These are phyloP conservation scores for Ceratocystis destructans DNA, from an alignment of 2,329 filamentous ascomycete species.

Conservation along the genomic window DNA sequence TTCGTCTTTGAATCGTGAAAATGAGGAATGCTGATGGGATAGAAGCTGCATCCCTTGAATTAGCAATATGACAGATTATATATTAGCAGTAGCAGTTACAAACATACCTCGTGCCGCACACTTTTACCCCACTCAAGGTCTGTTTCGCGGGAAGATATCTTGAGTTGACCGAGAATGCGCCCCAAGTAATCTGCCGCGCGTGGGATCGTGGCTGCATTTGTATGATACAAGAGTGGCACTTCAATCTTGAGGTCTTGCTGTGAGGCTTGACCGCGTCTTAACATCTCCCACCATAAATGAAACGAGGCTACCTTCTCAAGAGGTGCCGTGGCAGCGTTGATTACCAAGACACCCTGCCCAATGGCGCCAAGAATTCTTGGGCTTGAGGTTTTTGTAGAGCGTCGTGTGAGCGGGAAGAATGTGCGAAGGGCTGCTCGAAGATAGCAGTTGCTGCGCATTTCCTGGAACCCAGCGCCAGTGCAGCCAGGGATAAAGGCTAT, in stretches of 20 bases:
- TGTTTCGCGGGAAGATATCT: neutral
- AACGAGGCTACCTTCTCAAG: constrained; percentile 10
- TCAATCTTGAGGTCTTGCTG: constrained; percentile 10
- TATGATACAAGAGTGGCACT: constrained; percentile 15
- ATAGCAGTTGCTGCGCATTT: constrained; percentile 13
- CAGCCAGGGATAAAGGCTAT: constrained; percentile 14
- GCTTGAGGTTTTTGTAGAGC: constrained; percentile 4
- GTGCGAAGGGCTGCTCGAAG: constrained; percentile 3
- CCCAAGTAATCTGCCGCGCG: constrained; percentile 5
- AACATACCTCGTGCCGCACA: neutral
- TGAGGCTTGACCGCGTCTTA: constrained; percentile 13
- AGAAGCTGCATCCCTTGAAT: neutral
- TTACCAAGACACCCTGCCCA: constrained; percentile 15
- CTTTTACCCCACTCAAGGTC: constrained; percentile 1
- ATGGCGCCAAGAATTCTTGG: constrained; percentile 13
- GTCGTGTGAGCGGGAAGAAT: constrained; percentile 13
- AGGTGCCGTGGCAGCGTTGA: constrained; percentile 10
- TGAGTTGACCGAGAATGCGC: constrained; percentile 1
- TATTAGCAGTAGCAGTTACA: neutral
- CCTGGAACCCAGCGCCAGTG: constrained; percentile 11
- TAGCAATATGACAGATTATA: neutral
- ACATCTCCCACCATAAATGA: constrained; percentile 17
- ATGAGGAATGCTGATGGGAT: constrained; percentile 12
- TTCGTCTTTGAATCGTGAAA: constrained; percentile 6
- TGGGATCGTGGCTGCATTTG: constrained; percentile 11